Evolutionary conservation across 2,329 filamentous ascomycete genomes (phyloP).

Genomic region (Epichloe amarillans): DNA sequence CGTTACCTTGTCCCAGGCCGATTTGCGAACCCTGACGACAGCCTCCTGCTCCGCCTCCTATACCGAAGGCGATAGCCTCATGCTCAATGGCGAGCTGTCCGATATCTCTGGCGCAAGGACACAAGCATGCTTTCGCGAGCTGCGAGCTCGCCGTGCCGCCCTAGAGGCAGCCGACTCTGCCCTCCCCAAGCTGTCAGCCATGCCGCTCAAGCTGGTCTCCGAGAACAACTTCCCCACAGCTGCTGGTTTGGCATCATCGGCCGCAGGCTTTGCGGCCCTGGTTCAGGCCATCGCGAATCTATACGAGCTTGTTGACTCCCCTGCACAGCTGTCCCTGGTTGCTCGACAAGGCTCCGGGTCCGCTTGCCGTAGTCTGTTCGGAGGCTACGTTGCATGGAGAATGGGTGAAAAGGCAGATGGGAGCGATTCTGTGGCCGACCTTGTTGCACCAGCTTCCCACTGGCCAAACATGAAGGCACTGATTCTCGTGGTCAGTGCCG

Average conservation of each 20-base stretch:
- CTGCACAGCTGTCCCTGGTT: constrained; percentile 74
- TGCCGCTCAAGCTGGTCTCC: constrained; percentile 75
- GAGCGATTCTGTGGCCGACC: constrained; percentile 72
- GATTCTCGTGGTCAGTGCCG: constrained; percentile 80
- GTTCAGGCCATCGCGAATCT: constrained; percentile 84
- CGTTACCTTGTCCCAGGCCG: constrained; percentile 86
- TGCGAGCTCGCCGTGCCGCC: constrained; percentile 61
- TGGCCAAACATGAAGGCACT: constrained; percentile 94
- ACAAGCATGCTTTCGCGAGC: constrained; percentile 84
- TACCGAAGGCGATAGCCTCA: constrained; percentile 53
- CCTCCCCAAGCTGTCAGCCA: constrained; percentile 68
- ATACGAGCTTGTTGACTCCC: constrained; percentile 70
- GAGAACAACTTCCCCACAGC: constrained; percentile 99
- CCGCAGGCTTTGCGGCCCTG: constrained; percentile 55
- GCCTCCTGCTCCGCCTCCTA: constrained; percentile 75
- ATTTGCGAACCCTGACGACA: constrained; percentile 90
- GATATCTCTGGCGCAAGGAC: constrained; percentile 80
- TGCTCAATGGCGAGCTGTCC: constrained; percentile 71
- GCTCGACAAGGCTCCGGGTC: constrained; percentile 90
- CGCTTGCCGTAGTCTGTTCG: constrained; percentile 84
- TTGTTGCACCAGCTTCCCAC: constrained; percentile 77
- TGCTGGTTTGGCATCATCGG: constrained; percentile 68
- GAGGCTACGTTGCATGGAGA: constrained; percentile 92
- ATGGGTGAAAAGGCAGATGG: constrained; percentile 66
- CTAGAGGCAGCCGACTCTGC: constrained; percentile 60